Percentiles rank a stretch among this genome's conserved stretches.
These are phyloP conservation scores for Colletotrichum navitas DNA, from an alignment of 2,329 filamentous ascomycete genomes.

Conservation along the genomic window DNA sequence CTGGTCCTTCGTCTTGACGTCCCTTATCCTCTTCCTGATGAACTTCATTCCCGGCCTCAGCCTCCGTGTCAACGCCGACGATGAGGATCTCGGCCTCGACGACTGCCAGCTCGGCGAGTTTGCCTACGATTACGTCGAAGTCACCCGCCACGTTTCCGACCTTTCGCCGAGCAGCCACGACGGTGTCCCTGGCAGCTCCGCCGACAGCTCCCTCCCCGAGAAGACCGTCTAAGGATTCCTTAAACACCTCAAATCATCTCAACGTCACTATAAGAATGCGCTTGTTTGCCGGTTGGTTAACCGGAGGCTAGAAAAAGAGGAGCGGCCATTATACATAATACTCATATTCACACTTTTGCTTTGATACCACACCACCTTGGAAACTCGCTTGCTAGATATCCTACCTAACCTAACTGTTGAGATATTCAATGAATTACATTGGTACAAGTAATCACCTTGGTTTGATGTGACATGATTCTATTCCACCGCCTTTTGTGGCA, in stretches of 20 bases:
- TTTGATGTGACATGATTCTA: not conserved
- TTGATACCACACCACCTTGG: constrained; percentile 39
- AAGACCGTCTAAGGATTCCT: constrained; percentile 30
- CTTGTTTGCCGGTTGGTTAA: not conserved
- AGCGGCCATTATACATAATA: constrained; percentile 28
- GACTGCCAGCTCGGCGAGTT: constrained; percentile 86
- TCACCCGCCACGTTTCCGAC: constrained; percentile 71
- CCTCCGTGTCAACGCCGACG: constrained; percentile 74
- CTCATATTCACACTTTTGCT: constrained; percentile 33
- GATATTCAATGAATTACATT: not conserved
- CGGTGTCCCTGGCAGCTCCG: constrained; percentile 31
- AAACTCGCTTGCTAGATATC: constrained; percentile 32
- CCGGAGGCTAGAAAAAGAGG: not conserved
- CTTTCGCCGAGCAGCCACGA: constrained; percentile 37
- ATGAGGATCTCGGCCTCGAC: constrained; percentile 78
- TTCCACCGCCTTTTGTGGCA: not conserved
- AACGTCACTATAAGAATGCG: not conserved
- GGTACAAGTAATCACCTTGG: not conserved
- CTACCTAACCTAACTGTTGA: constrained; percentile 2
- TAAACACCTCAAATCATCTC: not conserved
- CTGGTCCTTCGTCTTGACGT: constrained; percentile 77
- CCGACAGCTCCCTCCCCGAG: constrained; percentile 42
- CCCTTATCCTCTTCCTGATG: constrained; percentile 77
- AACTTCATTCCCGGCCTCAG: constrained; percentile 79
- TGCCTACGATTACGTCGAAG: constrained; percentile 86